Base-by-base conservation (phyloP, 495 filamentous ascomycete genomes). In the Neurospora intermedia region DNA sequence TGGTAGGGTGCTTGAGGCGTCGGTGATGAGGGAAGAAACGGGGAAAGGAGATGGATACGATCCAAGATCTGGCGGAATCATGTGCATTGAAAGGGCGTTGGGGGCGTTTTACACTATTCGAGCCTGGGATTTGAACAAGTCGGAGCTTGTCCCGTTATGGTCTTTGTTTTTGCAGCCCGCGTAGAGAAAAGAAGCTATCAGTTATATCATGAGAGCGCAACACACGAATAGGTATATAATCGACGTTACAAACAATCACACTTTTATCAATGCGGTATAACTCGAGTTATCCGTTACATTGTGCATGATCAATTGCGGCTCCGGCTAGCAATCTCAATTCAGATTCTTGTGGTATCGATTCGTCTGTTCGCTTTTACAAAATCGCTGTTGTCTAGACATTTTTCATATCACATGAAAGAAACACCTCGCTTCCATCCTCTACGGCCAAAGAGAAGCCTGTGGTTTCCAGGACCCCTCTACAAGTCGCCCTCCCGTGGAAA, bases 1-100 rank as follows among this genome's bases (percentile, higher is more conserved):
- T 77, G 76, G 76, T 77, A 76, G 54, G 10, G 46, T 20, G 11
- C 6, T 3, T 31, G 54, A 62, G 54, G 13, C 7, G 54, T 2
- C 31, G 23, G 54, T 31, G 23, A 23, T 11, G 3, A 38, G 6
- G 15, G 6, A 66, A 66, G 27, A 8, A 62, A 35, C 13, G 2
- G 23, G 6, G 9, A 66, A 35, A 7, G 54, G 27, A 66, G 27
- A 66, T 27, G 54, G 54, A 16, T 15, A 31, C 11, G 2, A 23
- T 62, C 11, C 54, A 62, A 62, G 16, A 31, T 66, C 27, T 15
- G 54, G 54, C 54, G 54, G 54, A 3, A 7, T 23, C 18, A 18
- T 66, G 23, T 66, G 54, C 54, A 66, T 66, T 16, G 54, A 38
- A 66, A 31, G 35, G 54, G 54, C 54, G 54, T 66, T 66, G 54